phyloP scores from a whole-genome alignment of 1,139 yeast species.

The Ashbya aceris region DNA sequence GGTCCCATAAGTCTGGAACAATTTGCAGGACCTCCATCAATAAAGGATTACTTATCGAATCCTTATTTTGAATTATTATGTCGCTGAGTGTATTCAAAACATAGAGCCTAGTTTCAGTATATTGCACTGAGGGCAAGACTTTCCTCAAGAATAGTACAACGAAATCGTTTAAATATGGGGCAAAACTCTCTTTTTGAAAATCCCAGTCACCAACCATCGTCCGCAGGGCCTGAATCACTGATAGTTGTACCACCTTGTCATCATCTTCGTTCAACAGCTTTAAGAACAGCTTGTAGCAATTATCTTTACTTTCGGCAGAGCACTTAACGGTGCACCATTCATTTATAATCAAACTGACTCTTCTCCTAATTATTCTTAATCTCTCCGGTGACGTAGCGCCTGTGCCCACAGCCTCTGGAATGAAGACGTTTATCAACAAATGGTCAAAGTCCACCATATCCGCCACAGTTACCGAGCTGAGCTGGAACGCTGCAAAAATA shows the following conservation, averaged over 20 bases:
- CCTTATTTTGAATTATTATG: slow-evolving; percentile 56
- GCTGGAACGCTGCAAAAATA: slow-evolving; percentile 69
- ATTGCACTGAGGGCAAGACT: slow-evolving; percentile 39
- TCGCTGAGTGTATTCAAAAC: slow-evolving; percentile 59
- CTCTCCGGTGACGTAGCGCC: slow-evolving; percentile 17
- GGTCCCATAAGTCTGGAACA: slow-evolving; percentile 71
- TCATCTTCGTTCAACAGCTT: slow-evolving; percentile 34
- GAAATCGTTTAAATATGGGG: slow-evolving; percentile 51
- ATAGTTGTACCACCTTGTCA: slow-evolving; percentile 67
- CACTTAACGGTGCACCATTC: slow-evolving; percentile 76
- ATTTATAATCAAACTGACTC: slow-evolving; percentile 64
- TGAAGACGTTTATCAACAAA: slow-evolving; percentile 46
- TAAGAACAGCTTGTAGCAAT: slow-evolving; percentile 49
- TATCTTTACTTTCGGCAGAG: slow-evolving; percentile 46
- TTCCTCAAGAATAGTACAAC: slow-evolving; percentile 39
- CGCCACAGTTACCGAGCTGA: slow-evolving; percentile 59
- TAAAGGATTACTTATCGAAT: slow-evolving; percentile 44
- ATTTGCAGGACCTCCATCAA: slow-evolving; percentile 47
- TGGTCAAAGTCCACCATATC: slow-evolving; percentile 57
- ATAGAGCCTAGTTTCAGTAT: slow-evolving; percentile 68
- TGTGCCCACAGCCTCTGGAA: slow-evolving; percentile 48
- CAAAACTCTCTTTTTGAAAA: slow-evolving; percentile 56
- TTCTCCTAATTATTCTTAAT: slow-evolving; percentile 57
- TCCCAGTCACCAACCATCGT: slow-evolving; percentile 80
- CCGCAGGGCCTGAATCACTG: slow-evolving; percentile 65